A percentile compares a stretch with the other conserved stretches of the same genome.
Evolutionary conservation across 2,329 filamentous ascomycete genomes (phyloP).

Genomic region (Rutstroemia sp.): DNA sequence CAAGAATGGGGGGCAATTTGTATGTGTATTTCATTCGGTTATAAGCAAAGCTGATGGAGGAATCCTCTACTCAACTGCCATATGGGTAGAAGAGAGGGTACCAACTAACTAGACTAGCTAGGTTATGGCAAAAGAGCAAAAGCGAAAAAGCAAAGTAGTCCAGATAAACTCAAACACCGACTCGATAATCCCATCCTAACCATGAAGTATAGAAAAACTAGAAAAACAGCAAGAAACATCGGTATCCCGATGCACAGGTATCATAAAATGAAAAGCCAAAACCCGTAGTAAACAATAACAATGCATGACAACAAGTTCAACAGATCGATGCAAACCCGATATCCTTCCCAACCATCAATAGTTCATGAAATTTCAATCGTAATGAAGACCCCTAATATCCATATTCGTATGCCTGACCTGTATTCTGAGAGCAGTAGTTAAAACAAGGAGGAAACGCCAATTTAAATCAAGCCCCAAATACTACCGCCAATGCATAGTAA

Average conservation of each 20-base stretch:
- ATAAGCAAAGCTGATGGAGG: constrained; percentile 4
- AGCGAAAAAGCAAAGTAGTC: background rate
- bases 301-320: constrained; percentile 2
- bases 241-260: constrained; percentile 8
- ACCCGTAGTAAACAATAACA: background rate
- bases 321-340: constrained; percentile 4
- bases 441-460: constrained; percentile 18
- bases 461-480: constrained; percentile 18
- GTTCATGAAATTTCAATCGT: background rate
- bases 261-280: constrained; percentile 2
- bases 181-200: background rate
- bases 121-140: background rate
- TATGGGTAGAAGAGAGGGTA: background rate
- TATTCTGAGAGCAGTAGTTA: constrained; percentile 21
- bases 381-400: background rate
- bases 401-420: constrained; percentile 12
- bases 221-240: constrained; percentile 8
- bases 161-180: background rate
- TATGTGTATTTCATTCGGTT: constrained; percentile 6
- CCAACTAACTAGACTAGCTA: constrained; percentile 4
- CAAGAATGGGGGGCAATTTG: background rate
- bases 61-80: background rate
- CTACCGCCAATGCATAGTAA: constrained; percentile 29
- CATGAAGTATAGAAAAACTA: background rate
- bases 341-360: constrained; percentile 5